A percentile compares a stretch with the other conserved stretches of the same genome.
phyloP scores from a whole-genome alignment of 2,329 filamentous ascomycete species.

The Coniochaeta hoffmannii region DNA sequence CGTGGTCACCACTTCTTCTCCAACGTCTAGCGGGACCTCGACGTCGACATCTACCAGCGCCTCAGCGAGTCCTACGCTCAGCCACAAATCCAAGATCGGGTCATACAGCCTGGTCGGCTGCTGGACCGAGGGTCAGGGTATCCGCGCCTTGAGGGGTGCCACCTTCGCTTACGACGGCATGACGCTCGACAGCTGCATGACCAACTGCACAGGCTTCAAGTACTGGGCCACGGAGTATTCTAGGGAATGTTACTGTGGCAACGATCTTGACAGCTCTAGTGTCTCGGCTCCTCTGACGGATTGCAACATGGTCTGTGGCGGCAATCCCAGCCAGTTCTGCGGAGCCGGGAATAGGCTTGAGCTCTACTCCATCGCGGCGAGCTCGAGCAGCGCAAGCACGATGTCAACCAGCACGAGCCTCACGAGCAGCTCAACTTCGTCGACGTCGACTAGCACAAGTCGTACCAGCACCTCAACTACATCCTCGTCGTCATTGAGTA shows the following conservation, averaged over 20 bases:
- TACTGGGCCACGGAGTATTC: constrained; percentile 46
- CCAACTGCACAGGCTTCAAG: constrained; percentile 35
- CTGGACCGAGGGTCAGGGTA: constrained; percentile 36
- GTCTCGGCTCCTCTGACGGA: constrained; percentile 22
- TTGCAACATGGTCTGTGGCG: constrained; percentile 29
- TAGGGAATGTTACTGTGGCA: constrained; percentile 45
- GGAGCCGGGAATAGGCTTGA: constrained; percentile 28
- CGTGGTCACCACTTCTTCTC: no score
- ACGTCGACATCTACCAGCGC: constrained; percentile 15
- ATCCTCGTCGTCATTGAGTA: background rate
- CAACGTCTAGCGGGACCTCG: constrained; percentile 10
- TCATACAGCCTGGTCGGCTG: constrained; percentile 38
- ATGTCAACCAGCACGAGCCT: constrained; percentile 15
- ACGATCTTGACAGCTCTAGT: constrained; percentile 27
- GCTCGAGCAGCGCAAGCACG: constrained; percentile 23
- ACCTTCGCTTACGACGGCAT: constrained; percentile 37
- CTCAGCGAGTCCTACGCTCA: constrained; percentile 17
- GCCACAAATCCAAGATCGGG: constrained; percentile 31
- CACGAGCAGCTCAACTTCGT: constrained; percentile 4
- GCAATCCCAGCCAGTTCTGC: constrained; percentile 27
- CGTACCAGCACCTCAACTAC: background rate
- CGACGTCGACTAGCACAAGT: background rate
- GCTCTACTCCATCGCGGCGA: constrained; percentile 20
- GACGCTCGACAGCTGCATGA: constrained; percentile 40
- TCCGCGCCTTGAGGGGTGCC: constrained; percentile 33